Base-by-base conservation (phyloP, 1,139 yeast genomes). In the Geotrichum candidum region DNA sequence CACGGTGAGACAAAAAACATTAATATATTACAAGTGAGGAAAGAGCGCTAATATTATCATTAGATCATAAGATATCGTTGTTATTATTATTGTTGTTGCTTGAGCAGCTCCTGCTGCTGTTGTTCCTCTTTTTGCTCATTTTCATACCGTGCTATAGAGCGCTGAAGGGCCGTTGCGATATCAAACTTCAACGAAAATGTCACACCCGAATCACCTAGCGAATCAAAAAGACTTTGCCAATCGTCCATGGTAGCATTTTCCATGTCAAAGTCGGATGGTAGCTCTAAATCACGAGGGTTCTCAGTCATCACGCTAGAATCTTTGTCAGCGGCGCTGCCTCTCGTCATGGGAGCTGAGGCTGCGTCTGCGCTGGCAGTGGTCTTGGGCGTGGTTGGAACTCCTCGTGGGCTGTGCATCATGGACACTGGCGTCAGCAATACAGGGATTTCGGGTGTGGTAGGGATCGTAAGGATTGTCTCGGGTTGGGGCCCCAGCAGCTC, bases 121-220 rank as follows among this genome's bases (percentile, higher is more conserved):
- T 38, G 51, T 18, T 38, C 51, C 35, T 54, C 51, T 35, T 45
- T 52, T 46, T 53, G 48, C 23, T 52, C 59, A 22, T 56, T 53
- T 38, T 62, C 61, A 22, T 58, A 54, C 5, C 51, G 29, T 23
- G 54, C 53, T 27, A 62, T 57, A 1, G 62, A 51, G 3, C 60
- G 50, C 38, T 58, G 61, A 2, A 62, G 51, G 29, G 64, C 64
- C n/a, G 62, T 57, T 10, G 62, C 62, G 53, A 62, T 50, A 48
- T 62, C 64, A 54, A 62, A 62, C 41, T 62, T 62, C 18, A 62
- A 55, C 10, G 62, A 58, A 52, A 62, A 62, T 18, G 64, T 62
- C 6, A 62, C 64, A 18, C 59, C 64, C 22, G 62, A 54, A 53
- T 62, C 57, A 50, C 59, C 61, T 18, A 62, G 48, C 18, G 62